Base-by-base conservation (phyloP, 169 alveolate genomes). In the Plasmodium yoelii region DNA sequence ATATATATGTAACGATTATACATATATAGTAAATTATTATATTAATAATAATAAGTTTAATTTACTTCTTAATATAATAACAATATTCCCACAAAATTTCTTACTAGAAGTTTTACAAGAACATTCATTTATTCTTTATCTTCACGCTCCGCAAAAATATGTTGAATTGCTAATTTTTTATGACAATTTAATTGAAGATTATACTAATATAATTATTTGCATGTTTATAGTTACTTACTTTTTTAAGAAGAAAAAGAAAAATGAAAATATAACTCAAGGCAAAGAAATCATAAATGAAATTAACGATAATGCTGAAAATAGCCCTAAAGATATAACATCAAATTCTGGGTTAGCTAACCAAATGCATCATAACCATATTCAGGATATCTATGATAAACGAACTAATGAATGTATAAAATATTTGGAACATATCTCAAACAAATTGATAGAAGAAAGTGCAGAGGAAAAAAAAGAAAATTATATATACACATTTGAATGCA, bases 401-500 rank as follows among this genome's bases (percentile, higher is more conserved):
- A 67, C 73, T 10, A 71, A 82, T 13, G 91, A 56, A 70, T 86
- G 91, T 49, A 86, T 86, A 34, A 49, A 68, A 10, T 86, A 59
- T 64, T 61, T 86, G 46, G 91, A 86, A 70, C 64, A 86, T 47
- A 47, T 47, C 3, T 34, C 77, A 15, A 59, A 86, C 60, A 86
- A 70, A 86, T 28, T 86, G 19, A 86, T 86, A 18, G 87, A 86
- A 59, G 91, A 86, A 44, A 86, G 18, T 53, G 3, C 71, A 3
- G 10, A 69, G n/a, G 86, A 70, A 49, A 73, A 86, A 86, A 86
- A 60, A 42, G 91, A 69, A 56, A 86, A 70, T 53, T 86, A 86
- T 28, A 61, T 86, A 5, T 86, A 86, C 80, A 86, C 91, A 7
- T 86, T 86, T 55, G 87, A 86, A 59, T 86, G 91, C 39, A 86